These are phyloP conservation scores for Hyaloscypha variabilis DNA, from an alignment of 495 filamentous ascomycete genomes.

Conservation along the genomic window DNA sequence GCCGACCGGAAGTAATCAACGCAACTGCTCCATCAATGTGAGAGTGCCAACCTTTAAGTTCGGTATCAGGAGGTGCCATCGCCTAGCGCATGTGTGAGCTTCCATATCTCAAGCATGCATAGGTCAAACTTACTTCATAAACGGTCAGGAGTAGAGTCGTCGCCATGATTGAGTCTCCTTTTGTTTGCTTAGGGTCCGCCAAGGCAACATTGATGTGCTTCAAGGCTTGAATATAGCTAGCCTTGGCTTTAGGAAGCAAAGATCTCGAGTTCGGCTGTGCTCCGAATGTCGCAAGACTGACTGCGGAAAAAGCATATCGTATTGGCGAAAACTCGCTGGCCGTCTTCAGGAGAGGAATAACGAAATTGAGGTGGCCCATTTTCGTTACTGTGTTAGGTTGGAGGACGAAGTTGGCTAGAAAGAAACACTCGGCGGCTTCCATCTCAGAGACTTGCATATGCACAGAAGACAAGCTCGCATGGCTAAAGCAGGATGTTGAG, in stretches of 20 bases:
- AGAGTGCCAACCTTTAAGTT: constrained; percentile 2
- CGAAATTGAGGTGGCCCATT: not conserved
- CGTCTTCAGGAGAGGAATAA: not conserved
- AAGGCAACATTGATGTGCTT: constrained; percentile 1
- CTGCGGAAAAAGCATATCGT: not conserved
- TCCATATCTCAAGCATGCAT: not conserved
- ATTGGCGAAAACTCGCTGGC: not conserved
- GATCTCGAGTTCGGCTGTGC: not conserved
- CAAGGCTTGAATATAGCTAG: not conserved
- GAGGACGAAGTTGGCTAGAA: not conserved
- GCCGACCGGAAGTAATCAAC: not conserved
- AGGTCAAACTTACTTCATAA: not conserved
- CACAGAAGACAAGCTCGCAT: not conserved
- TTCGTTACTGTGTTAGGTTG: not conserved
- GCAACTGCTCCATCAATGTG: not conserved
- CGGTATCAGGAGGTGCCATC: not conserved
- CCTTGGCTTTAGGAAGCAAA: not conserved
- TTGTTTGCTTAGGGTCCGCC: not conserved
- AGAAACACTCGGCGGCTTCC: not conserved
- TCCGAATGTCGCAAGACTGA: not conserved
- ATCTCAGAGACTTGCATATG: not conserved
- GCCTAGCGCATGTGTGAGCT: not conserved
- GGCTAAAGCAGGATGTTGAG: not conserved
- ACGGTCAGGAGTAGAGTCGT: not conserved
- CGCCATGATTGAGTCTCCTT: not conserved